These are phyloP conservation scores for Dioscorea alata DNA, from an alignment of 106 monocot species.

Conservation along the genomic window DNA sequence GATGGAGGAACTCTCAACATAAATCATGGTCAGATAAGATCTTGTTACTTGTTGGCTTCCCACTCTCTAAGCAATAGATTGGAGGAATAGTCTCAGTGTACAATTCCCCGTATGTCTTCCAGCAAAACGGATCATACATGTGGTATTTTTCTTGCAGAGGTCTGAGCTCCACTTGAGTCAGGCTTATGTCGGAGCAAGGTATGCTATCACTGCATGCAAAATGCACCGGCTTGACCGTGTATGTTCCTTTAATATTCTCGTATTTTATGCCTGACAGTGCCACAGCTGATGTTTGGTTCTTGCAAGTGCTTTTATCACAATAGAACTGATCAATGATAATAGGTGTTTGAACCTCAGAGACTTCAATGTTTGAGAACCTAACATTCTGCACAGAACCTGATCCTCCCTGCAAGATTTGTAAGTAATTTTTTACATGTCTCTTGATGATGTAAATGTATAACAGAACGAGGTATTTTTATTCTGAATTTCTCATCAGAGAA, in stretches of 20 bases:
- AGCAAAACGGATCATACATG: slow-evolving; percentile 77
- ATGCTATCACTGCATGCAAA: slow-evolving; percentile 79
- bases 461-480: neutral
- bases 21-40: slow-evolving; percentile 52
- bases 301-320: slow-evolving; percentile 68
- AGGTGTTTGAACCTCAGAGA: slow-evolving; percentile 78
- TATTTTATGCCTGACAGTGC: slow-evolving; percentile 63
- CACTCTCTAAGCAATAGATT: slow-evolving; percentile 60
- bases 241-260: slow-evolving; percentile 76
- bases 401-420: slow-evolving; percentile 53
- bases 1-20: slow-evolving; percentile 31
- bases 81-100: slow-evolving; percentile 57
- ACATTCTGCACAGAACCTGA: slow-evolving; percentile 67
- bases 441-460: neutral
- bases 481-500: neutral
- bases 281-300: slow-evolving; percentile 75
- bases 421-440: no score
- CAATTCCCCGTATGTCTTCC: slow-evolving; percentile 69
- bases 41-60: slow-evolving; percentile 65
- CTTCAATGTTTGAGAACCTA: slow-evolving; percentile 74
- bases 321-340: slow-evolving; percentile 92
- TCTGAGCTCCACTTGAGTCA: slow-evolving; percentile 50
- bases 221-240: slow-evolving; percentile 80
- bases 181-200: slow-evolving; percentile 73
- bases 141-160: slow-evolving; percentile 59